phyloP scores from a whole-genome alignment of 768 basidiomycete species.

The Termitomyces sp. region DNA sequence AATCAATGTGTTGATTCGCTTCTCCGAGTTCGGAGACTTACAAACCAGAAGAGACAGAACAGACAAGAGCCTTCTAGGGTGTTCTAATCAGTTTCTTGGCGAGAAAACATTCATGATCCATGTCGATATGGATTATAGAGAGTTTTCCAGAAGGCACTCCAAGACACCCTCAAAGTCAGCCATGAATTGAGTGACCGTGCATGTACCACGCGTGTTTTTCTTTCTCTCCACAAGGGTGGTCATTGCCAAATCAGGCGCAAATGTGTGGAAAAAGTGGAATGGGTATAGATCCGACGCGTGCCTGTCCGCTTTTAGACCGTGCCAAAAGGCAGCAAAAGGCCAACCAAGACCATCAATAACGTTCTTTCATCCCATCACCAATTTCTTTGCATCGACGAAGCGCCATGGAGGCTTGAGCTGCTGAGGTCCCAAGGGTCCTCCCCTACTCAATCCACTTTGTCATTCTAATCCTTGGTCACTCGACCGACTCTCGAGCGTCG shows the following conservation, averaged over 20 bases:
- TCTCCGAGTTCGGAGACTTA: neutral
- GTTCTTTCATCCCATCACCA: neutral
- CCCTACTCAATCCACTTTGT: constrained; percentile 52
- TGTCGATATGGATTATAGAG: neutral
- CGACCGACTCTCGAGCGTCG: constrained; percentile 19
- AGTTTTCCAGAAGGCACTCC: neutral
- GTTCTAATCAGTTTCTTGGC: neutral
- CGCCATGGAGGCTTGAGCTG: constrained; percentile 72
- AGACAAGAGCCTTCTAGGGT: neutral
- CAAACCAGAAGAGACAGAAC: neutral
- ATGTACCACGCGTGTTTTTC: neutral
- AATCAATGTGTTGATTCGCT: neutral
- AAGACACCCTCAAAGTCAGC: neutral
- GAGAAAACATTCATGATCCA: neutral
- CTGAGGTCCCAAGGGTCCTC: constrained; percentile 69
- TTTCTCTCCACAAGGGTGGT: neutral
- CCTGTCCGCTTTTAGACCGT: constrained; percentile 1
- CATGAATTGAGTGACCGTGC: neutral
- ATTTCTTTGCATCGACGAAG: constrained; percentile 17
- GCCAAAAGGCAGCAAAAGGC: neutral
- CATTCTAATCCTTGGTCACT: constrained; percentile 18
- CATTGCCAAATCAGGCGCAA: neutral
- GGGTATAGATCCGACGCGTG: constrained; percentile 4
- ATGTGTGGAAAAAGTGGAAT: neutral
- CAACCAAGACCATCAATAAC: neutral